Conservation (phyloP, 805 yeast species). For the Zygotorulaspora chibaensis region DNA sequence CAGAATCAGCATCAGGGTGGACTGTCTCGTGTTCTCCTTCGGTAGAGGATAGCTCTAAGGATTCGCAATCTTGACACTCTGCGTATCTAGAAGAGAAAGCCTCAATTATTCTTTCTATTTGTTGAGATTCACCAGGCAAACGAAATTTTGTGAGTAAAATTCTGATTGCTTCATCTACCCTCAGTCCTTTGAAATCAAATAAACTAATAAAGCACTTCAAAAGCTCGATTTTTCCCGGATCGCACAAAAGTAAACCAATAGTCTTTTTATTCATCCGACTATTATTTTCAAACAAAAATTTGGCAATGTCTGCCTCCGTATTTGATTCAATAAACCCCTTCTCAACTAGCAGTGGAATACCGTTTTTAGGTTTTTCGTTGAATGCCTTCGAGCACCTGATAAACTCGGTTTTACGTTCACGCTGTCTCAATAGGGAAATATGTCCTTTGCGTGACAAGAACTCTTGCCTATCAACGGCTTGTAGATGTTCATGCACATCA, state of each 20-base stretch:
- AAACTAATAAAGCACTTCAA: conserved; percentile 59
- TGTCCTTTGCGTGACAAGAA: conserved; percentile 22
- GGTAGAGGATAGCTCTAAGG: conserved; percentile 15
- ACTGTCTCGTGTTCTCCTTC: conserved; percentile 43
- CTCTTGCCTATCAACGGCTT: conserved; percentile 19
- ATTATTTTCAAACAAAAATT: conserved; percentile 71
- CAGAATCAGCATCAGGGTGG: conserved; percentile 77
- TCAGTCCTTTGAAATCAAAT: conserved; percentile 68
- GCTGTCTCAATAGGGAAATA: conserved; percentile 28
- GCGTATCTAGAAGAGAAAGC: conserved; percentile 79
- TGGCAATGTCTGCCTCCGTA: conserved; percentile 62
- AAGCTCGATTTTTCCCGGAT: conserved; percentile 59
- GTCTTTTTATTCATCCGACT: conserved; percentile 81
- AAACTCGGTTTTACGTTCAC: conserved; percentile 63
- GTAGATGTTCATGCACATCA: conserved; percentile 49
- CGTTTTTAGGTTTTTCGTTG: conserved; percentile 74
- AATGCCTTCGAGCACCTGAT: conserved; percentile 69
- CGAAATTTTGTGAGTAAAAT: conserved; percentile 76
- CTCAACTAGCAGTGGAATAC: conserved; percentile 60
- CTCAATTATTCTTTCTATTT: conserved; percentile 88
- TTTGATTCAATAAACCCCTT: conserved; percentile 56
- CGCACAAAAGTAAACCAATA: conserved; percentile 81
- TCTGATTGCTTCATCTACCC: conserved; percentile 93
- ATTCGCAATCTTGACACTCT: conserved; percentile 45
- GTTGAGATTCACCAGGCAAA: conserved; percentile 96